phyloP scores from a whole-genome alignment of 768 basidiomycete genomes.

The Boletus sensibilis region DNA sequence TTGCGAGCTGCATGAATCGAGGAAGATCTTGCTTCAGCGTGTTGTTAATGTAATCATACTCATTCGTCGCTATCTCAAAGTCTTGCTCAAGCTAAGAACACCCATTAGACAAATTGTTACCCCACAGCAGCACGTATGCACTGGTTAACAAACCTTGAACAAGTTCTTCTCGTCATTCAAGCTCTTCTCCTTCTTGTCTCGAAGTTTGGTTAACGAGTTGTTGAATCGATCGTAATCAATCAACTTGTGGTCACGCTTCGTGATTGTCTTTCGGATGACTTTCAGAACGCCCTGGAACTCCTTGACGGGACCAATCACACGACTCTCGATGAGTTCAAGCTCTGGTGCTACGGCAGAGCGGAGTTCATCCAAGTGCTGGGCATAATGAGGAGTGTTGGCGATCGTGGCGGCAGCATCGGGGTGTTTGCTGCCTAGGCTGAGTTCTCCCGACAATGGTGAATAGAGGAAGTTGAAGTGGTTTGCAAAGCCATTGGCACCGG shows the following conservation, averaged over 20 bases:
- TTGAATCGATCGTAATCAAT: constrained; percentile 95
- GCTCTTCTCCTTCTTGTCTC: constrained; percentile 98
- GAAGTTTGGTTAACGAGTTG: constrained; percentile 89
- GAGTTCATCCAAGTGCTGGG: constrained; percentile 79
- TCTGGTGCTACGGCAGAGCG: constrained; percentile 79
- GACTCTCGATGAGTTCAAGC: constrained; percentile 88
- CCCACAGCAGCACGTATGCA: not conserved
- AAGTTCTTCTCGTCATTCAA: constrained; percentile 94
- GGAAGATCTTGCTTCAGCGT: constrained; percentile 90
- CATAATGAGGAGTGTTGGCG: constrained; percentile 70
- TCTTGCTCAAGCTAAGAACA: constrained; percentile 83
- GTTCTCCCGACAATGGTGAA: constrained; percentile 70
- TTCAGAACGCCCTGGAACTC: constrained; percentile 88
- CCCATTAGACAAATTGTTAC: not conserved
- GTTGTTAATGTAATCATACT: constrained; percentile 91
- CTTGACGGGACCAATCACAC: constrained; percentile 82
- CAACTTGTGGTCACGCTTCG: constrained; percentile 97
- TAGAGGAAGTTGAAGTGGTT: constrained; percentile 63
- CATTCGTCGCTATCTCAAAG: constrained; percentile 86
- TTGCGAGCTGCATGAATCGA: constrained; percentile 84
- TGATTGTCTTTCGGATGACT: constrained; percentile 88
- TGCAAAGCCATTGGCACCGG: constrained; percentile 59
- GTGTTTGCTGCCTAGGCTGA: constrained; percentile 73
- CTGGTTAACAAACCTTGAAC: constrained; percentile 68
- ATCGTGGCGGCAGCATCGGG: constrained; percentile 79